phyloP scores from a whole-genome alignment of 805 yeast genomes.

The Grigorovia humatica region DNA sequence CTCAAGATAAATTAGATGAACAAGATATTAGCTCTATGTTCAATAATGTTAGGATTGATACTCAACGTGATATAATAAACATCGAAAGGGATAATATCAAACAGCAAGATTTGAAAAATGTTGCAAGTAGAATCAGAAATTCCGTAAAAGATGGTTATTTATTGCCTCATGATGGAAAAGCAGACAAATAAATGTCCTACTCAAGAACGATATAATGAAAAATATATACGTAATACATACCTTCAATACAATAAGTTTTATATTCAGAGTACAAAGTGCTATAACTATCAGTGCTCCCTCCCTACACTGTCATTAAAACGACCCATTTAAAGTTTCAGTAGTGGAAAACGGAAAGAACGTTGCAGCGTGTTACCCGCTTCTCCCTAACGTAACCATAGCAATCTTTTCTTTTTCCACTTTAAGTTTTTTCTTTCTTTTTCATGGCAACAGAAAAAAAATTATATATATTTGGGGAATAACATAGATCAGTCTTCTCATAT shows the following conservation, averaged over 20 bases:
- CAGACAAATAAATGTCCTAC: background rate
- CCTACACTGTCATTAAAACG: background rate
- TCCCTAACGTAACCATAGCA: background rate
- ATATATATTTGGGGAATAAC: background rate
- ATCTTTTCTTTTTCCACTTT: background rate
- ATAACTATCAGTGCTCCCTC: no score
- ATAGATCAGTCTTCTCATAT: no score
- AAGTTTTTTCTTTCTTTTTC: background rate
- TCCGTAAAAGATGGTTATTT: conserved; percentile 8
- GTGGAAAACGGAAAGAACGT: background rate
- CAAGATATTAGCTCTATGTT: background rate
- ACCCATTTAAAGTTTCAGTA: background rate
- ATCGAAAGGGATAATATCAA: background rate
- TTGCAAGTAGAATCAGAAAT: conserved; percentile 8
- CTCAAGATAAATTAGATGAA: background rate
- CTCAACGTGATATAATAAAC: background rate
- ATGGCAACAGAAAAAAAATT: background rate
- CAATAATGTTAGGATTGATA: background rate
- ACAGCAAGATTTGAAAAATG: conserved; percentile 5
- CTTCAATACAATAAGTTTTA: background rate
- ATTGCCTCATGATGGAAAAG: conserved; percentile 5
- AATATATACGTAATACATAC: background rate
- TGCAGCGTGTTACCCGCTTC: background rate
- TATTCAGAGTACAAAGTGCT: background rate
- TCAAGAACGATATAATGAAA: background rate